Evolutionary conservation across 2,329 filamentous ascomycete species (phyloP), one percentile per base, ranked within the genome.

Genomic region (Penicillium sp.): DNA sequence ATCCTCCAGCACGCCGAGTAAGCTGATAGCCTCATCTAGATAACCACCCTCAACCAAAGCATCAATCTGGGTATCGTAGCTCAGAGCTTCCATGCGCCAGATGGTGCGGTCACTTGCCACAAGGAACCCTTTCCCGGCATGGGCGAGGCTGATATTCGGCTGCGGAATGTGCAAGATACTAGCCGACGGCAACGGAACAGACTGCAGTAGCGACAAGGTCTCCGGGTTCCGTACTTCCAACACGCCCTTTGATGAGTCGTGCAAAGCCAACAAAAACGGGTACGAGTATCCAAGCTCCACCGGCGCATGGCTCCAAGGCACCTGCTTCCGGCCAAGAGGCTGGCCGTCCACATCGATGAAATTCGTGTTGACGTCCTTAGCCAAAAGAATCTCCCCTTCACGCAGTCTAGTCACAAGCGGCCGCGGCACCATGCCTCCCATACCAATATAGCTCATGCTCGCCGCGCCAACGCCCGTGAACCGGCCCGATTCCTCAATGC

Each of bases 271-370:
- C 48, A 98, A 83, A 65, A 96, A 98, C 0, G 93, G 93, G 66
- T 98, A 98, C 21, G 90, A 96, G 68, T 96, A 98, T 21, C 91
- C 93, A 52, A 98, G 84, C 49, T 85, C 85, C 61, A 96, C 90
- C 1, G 93, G 94, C 1, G 91, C 88, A 31, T 81, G 76, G 37
- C 83, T 80, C 93, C 93, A 98, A 1, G 89, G 89, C n/a, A 98
- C 83, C 65, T 97, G 90, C 48, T 85, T 78, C 68, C 87, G 88
- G 39, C 90, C 85, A 31, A 94, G 66, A 0, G 89, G 79, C 58
- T 88, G 90, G 4, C 90, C 93, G 28, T 88, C 78, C 10, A 85
- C 80, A 51, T 93, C 85, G 57, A 95, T 86, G 66, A 98, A 98
- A 45, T 96, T 74, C 1, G 90, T 95, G 66, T 96, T 95, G 61